These are phyloP conservation scores for Stephania cephalantha DNA, from an alignment of 164 flowering plant genomes.

Conservation along the genomic window DNA sequence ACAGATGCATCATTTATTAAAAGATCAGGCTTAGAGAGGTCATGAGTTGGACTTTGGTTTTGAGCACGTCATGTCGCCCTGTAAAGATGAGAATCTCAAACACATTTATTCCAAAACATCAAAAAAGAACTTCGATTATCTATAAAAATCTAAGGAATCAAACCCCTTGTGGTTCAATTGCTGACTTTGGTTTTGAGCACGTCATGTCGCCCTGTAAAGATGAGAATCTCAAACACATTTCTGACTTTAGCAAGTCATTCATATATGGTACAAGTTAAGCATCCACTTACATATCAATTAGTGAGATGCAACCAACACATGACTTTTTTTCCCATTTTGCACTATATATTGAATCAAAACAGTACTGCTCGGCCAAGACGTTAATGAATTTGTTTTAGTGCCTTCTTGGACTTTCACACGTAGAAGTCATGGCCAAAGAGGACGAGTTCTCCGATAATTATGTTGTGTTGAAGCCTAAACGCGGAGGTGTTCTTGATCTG, in stretches of 20 bases:
- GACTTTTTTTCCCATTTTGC: too few species aligned
- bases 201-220: not conserved
- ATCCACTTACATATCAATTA: not conserved
- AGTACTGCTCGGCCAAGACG: too few species aligned
- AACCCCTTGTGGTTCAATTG: not conserved
- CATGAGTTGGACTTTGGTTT: not conserved
- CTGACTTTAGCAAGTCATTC: not conserved
- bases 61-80: not conserved
- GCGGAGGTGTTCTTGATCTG: constrained; percentile 31
- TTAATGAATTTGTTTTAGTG: too few species aligned
- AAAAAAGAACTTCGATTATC: too few species aligned
- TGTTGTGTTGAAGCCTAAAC: constrained; percentile 32
- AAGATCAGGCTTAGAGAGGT: too few species aligned
- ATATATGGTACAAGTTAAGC: not conserved
- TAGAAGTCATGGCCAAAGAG: constrained; percentile 9
- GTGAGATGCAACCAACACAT: not conserved
- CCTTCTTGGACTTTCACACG: too few species aligned
- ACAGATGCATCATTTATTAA: too few species aligned
- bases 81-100: not conserved
- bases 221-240: not conserved
- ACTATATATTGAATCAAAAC: too few species aligned
- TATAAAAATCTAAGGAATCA: not conserved
- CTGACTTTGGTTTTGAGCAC: not conserved
- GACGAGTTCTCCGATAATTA: constrained; percentile 21
- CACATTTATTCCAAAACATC: too few species aligned